Evolutionary conservation across 2,329 filamentous ascomycete genomes (phyloP), one percentile per base, ranked within the genome.

Genomic region (Aspergillus luchuensis): DNA sequence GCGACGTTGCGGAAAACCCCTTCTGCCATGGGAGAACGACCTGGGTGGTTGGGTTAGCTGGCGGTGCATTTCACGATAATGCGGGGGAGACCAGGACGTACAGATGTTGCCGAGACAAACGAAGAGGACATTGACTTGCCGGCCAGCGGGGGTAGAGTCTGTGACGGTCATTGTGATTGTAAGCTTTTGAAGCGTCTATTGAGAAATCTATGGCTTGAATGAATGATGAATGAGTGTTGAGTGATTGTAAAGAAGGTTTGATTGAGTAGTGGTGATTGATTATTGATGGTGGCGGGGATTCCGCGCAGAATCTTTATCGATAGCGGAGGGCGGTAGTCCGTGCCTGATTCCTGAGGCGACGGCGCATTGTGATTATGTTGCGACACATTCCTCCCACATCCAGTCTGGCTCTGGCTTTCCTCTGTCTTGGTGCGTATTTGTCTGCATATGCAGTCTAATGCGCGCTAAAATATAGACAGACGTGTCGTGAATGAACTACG

Each of bases 81-180:
- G 45, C 54, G 47, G 28, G 28, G n/a, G 17, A 21, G 47, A 56
- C 48, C 55, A 58, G 17, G 55, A 60, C 76, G 55, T 71, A 85
- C 92, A 99, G 72, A 98, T 98, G 78, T 99, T 99, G 75, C 95
- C 95, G 36, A 98, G 84, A 79, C 95, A 99, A 69, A 98, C 94
- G 74, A 98, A 98, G 56, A 98, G 86, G 39, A 98, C 90, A 2
- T 89, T 92, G 57, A 91, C 72, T 38, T 71, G 70, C 28, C 61
- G 61, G 45, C 33, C 52, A 15, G 66, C 53, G 2, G 68, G 57
- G 25, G 59, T 36, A 2, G 48, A 53, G n/a, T 63, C 56, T 39
- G 60, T 58, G 23, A 66, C 56, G 3, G 71, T 52, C 72, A 75
- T 73, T 45, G 21, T 65, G 36, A 28, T 25, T 47, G 8, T 28